Evolutionary conservation across 805 yeast genomes (phyloP).

Genomic region (Candida chauliodis): DNA sequence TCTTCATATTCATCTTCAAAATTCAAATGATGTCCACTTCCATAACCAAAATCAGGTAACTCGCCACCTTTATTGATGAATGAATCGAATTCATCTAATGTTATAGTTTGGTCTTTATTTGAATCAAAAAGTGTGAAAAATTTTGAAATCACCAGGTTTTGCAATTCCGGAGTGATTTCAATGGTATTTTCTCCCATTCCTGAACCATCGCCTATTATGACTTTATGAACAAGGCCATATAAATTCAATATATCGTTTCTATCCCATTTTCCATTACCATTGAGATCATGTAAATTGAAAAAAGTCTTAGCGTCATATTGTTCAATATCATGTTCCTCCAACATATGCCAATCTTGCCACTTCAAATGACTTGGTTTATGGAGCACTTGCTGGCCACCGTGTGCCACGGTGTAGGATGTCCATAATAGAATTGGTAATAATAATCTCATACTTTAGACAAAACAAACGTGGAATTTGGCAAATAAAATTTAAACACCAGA

Average conservation of each 20-base stretch:
- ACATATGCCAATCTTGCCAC: constrained; percentile 92
- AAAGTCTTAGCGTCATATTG: constrained; percentile 70
- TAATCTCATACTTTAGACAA: constrained; percentile 7
- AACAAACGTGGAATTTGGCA: neutral
- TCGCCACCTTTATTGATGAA: constrained; percentile 62
- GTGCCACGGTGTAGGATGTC: constrained; percentile 8
- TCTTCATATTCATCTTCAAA: constrained; percentile 91
- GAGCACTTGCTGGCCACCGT: constrained; percentile 10
- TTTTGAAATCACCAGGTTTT: constrained; percentile 50
- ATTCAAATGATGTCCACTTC: constrained; percentile 92
- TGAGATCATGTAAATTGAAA: constrained; percentile 75
- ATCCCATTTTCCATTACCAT: constrained; percentile 54
- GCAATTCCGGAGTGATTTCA: constrained; percentile 48
- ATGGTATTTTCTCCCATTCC: constrained; percentile 71
- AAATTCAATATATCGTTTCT: constrained; percentile 66
- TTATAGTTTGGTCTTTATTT: constrained; percentile 60
- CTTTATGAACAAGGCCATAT: constrained; percentile 74
- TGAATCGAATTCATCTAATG: constrained; percentile 65
- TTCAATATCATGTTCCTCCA: constrained; percentile 78
- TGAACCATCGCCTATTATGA: constrained; percentile 80
- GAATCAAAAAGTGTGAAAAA: constrained; percentile 62
- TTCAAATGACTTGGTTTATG: constrained; percentile 46
- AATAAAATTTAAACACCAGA: too few relatives aligned
- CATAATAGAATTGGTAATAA: neutral
- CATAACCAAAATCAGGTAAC: constrained; percentile 89